phyloP scores from a whole-genome alignment of 2,329 filamentous ascomycete genomes.

The Cercospora sojina region DNA sequence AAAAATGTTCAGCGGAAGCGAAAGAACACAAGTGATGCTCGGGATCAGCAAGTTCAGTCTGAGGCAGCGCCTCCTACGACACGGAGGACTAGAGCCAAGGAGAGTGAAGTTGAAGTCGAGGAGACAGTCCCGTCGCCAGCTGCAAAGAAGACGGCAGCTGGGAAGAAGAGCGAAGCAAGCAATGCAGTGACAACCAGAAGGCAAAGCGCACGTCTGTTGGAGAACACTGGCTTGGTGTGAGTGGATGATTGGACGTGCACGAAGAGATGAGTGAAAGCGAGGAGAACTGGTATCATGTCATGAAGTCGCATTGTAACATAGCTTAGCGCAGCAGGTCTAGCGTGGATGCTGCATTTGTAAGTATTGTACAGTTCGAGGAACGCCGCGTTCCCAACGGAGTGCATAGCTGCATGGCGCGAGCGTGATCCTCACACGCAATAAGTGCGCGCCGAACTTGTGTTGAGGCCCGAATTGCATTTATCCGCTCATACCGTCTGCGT shows the following conservation, averaged over 20 bases:
- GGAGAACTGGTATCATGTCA: background rate
- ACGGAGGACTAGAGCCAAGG: background rate
- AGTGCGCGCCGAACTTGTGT: background rate
- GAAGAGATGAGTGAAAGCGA: background rate
- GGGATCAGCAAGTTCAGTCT: background rate
- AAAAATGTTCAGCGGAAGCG: background rate
- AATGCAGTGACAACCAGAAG: background rate
- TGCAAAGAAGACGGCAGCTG: background rate
- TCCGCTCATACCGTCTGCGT: constrained; percentile 59
- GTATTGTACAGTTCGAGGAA: constrained; percentile 10
- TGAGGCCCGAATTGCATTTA: background rate
- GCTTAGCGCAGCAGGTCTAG: background rate
- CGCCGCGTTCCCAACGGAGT: background rate
- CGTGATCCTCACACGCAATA: background rate
- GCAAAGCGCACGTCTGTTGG: constrained; percentile 7
- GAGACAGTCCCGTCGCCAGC: background rate
- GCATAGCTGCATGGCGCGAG: background rate
- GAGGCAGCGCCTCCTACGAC: background rate
- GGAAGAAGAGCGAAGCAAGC: background rate
- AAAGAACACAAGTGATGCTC: background rate
- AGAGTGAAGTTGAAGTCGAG: background rate
- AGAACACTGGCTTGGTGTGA: constrained; percentile 7
- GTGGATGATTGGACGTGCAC: background rate
- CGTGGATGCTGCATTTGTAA: background rate
- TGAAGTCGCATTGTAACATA: constrained; percentile 6